A percentile compares a stretch with the other conserved stretches of the same genome.
Conservation (phyloP, 768 basidiomycete genomes). For the Pleurotus sapidus region DNA sequence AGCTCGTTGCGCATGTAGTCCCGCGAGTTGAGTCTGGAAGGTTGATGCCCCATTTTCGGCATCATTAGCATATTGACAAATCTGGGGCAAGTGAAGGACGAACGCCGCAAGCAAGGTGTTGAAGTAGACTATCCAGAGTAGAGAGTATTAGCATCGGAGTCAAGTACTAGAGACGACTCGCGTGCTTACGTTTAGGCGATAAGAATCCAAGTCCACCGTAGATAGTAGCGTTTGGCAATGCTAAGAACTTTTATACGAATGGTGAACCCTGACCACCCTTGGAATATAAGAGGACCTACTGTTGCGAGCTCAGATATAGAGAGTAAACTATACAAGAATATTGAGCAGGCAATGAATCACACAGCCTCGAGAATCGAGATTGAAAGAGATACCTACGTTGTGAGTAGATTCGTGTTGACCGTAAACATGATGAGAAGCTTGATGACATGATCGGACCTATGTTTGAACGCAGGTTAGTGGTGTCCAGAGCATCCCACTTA, state of each 20-base stretch:
- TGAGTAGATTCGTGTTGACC: slow-evolving; percentile 7
- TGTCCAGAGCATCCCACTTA: background rate
- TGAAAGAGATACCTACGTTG: background rate
- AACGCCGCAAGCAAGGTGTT: background rate
- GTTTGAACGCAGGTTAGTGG: background rate
- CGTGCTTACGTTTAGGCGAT: background rate
- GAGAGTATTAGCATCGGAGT: background rate
- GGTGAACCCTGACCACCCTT: background rate
- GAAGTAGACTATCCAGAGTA: background rate
- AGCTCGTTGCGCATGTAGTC: slow-evolving; percentile 3
- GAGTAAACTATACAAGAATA: background rate
- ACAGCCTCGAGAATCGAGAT: background rate
- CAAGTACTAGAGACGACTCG: background rate
- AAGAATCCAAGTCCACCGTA: slow-evolving; percentile 7
- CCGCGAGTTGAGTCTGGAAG: background rate
- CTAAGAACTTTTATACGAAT: slow-evolving; percentile 5
- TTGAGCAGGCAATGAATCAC: background rate
- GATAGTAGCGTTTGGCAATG: slow-evolving; percentile 4
- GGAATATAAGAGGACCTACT: background rate
- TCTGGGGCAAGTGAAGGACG: background rate
- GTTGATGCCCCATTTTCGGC: background rate
- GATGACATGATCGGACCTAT: slow-evolving; percentile 4
- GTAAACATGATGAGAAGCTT: slow-evolving; percentile 6
- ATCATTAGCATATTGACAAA: background rate
- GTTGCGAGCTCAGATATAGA: slow-evolving; percentile 1